Conservation (phyloP, 805 yeast species). For the Saturnispora mendoncae region DNA sequence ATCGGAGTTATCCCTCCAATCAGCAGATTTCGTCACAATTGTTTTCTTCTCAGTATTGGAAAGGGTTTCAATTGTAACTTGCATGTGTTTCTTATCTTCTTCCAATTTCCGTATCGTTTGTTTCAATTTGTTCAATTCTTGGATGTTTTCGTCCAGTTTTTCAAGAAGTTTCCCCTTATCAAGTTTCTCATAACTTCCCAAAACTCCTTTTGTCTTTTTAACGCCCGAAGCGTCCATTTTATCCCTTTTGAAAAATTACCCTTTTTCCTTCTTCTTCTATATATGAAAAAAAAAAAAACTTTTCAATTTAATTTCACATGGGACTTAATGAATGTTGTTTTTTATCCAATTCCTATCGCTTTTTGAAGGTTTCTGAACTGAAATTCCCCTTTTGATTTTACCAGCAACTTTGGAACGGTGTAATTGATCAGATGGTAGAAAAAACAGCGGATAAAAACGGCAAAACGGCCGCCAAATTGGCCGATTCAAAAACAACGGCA, state of each 20-base stretch:
- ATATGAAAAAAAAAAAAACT: neutral
- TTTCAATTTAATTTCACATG: too few species aligned
- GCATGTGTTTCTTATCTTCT: constrained; percentile 6
- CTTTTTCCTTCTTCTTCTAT: neutral
- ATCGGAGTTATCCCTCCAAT: constrained; percentile 21
- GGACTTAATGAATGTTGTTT: too few species aligned
- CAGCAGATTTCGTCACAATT: neutral
- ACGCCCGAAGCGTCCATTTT: neutral
- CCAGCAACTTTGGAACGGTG: too few species aligned
- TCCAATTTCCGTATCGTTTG: constrained; percentile 22
- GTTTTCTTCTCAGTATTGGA: constrained; percentile 4
- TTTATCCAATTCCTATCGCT: too few species aligned
- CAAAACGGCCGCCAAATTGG: neutral
- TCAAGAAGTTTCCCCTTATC: constrained; percentile 30
- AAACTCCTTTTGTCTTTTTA: neutral
- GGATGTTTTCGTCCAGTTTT: constrained; percentile 36
- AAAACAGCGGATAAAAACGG: neutral
- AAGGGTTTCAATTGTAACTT: neutral
- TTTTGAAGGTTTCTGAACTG: too few species aligned
- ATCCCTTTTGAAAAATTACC: too few species aligned
- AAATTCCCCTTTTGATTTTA: too few species aligned
- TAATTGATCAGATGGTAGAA: too few species aligned
- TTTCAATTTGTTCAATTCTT: constrained; percentile 32
- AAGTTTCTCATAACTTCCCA: constrained; percentile 21
- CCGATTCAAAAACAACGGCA: too few species aligned